phyloP scores from a whole-genome alignment of 345 rosid genomes.

The Fremontodendron californicum region DNA sequence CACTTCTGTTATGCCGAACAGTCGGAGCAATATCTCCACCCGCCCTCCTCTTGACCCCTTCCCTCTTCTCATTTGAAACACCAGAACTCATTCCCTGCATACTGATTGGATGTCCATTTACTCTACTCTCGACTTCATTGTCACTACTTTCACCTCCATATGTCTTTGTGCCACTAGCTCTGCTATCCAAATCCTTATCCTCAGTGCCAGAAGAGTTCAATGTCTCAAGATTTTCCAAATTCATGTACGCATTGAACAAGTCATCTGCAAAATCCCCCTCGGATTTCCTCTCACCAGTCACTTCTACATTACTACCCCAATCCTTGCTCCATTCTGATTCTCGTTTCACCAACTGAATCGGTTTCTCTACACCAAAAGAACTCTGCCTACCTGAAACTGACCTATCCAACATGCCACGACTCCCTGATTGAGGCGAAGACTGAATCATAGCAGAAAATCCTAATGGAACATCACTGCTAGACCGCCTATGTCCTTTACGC shows the following conservation, averaged over 20 bases:
- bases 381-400: slow-evolving; percentile 20
- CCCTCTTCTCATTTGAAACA: slow-evolving; percentile 34
- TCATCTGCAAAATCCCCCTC: slow-evolving; percentile 60
- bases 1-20: slow-evolving; percentile 52
- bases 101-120: slow-evolving; percentile 35
- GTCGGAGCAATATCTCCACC: slow-evolving; percentile 52
- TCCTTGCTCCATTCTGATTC: slow-evolving; percentile 36
- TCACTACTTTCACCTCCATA: slow-evolving; percentile 63
- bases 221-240: slow-evolving; percentile 55
- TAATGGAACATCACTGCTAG: slow-evolving; percentile 53
- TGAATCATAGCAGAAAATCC: slow-evolving; percentile 41
- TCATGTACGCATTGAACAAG: slow-evolving; percentile 59
- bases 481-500: slow-evolving; percentile 49
- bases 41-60: slow-evolving; percentile 59
- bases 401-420: slow-evolving; percentile 13
- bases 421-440: slow-evolving; percentile 32
- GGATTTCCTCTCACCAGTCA: slow-evolving; percentile 37
- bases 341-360: slow-evolving; percentile 29
- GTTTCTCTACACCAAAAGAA: slow-evolving; percentile 20
- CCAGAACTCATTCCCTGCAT: slow-evolving; percentile 22
- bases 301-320: slow-evolving; percentile 32
- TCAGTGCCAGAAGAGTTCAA: slow-evolving; percentile 67
- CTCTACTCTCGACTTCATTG: slow-evolving; percentile 66
- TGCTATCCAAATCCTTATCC: slow-evolving; percentile 54
- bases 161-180: slow-evolving; percentile 60